Conservation (phyloP, 2,329 filamentous ascomycete genomes). For the Cladosporium velox region DNA sequence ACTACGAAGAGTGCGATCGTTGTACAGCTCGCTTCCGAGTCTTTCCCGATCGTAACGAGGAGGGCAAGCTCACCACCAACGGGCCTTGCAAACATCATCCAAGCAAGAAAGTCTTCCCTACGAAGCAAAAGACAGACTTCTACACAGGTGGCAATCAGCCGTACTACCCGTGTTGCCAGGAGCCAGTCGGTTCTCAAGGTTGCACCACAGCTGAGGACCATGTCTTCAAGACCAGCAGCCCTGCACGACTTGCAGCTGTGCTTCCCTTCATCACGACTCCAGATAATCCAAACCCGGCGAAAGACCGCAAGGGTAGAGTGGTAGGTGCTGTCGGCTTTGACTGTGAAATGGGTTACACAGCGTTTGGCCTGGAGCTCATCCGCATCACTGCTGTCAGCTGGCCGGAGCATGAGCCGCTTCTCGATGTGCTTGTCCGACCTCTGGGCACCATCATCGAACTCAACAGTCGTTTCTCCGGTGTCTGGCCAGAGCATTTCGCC, state of each 20-base stretch:
- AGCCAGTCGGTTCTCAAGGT: slow-evolving; percentile 72
- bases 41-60: slow-evolving; percentile 78
- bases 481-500: slow-evolving; percentile 74
- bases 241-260: slow-evolving; percentile 73
- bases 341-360: slow-evolving; percentile 97
- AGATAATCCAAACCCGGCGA: slow-evolving; percentile 55
- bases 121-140: slow-evolving; percentile 55
- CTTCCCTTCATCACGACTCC: slow-evolving; percentile 83
- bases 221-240: slow-evolving; percentile 81
- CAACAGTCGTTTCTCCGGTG: slow-evolving; percentile 89
- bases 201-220: slow-evolving; percentile 73
- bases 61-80: slow-evolving; percentile 75
- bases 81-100: slow-evolving; percentile 81
- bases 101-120: slow-evolving; percentile 66
- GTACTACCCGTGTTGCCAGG: slow-evolving; percentile 76
- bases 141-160: slow-evolving; percentile 59
- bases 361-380: slow-evolving; percentile 82
- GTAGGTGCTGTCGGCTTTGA: slow-evolving; percentile 78
- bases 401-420: slow-evolving; percentile 71
- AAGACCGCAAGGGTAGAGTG: slow-evolving; percentile 35
- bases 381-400: slow-evolving; percentile 86
- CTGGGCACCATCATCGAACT: slow-evolving; percentile 83
- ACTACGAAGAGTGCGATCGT: slow-evolving; percentile 87
- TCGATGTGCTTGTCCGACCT: slow-evolving; percentile 85
- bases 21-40: slow-evolving; percentile 87